Evolutionary conservation across 169 alveolate species (phyloP).

Genomic region (Eimeria brunetti): DNA sequence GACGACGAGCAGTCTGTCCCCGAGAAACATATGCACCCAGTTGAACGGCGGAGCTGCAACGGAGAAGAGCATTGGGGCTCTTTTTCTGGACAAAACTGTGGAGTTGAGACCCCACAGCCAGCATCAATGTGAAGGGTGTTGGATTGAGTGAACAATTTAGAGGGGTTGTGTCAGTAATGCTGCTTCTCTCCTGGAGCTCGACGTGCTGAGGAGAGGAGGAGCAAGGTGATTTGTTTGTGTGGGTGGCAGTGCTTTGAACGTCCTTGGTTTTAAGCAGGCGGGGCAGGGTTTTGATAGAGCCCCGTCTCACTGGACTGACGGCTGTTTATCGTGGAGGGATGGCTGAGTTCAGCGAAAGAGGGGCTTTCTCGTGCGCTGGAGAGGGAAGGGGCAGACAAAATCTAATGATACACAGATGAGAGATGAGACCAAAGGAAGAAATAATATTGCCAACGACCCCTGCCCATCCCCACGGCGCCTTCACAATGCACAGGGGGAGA

Average conservation of each 20-base stretch:
- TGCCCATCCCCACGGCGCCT: slow-evolving; percentile 19
- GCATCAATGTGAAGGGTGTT: slow-evolving; percentile 5
- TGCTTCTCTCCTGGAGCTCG: neutral
- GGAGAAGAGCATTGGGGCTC: neutral
- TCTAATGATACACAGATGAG: neutral
- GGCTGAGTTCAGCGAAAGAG: slow-evolving; percentile 14
- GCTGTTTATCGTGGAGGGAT: neutral
- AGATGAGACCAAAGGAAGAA: neutral
- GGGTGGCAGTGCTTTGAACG: neutral
- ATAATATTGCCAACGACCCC: neutral
- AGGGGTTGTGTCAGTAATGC: slow-evolving; percentile 1
- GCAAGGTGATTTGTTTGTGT: neutral
- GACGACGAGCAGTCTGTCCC: slow-evolving; percentile 37
- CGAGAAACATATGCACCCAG: neutral
- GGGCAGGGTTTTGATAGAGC: neutral
- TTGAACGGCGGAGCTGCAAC: slow-evolving; percentile 4
- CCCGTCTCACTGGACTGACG: neutral
- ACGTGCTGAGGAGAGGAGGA: neutral
- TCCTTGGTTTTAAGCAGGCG: slow-evolving; percentile 8
- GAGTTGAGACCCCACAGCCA: slow-evolving; percentile 29
- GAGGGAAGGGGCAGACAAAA: neutral
- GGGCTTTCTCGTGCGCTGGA: slow-evolving; percentile 7
- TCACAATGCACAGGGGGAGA: slow-evolving; percentile 32
- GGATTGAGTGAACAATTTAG: neutral
- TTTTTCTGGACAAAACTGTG: neutral